phyloP scores from a whole-genome alignment of 352 stramenopile genomes.

The Globisporangium cederbergense region DNA sequence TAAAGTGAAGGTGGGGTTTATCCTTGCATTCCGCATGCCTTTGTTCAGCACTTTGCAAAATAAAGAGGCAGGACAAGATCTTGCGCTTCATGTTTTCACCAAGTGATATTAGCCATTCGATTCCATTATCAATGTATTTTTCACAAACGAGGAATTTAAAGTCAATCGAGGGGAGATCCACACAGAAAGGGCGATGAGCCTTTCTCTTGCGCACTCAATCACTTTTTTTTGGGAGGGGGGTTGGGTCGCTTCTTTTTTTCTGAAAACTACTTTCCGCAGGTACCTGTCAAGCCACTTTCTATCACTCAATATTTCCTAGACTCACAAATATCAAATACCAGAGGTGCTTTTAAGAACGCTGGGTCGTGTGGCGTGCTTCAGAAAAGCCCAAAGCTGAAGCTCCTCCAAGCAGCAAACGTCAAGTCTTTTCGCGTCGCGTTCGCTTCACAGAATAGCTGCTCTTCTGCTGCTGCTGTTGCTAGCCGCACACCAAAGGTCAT shows the following conservation, averaged over 20 bases:
- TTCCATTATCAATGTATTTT: no score
- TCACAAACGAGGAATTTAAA: background rate
- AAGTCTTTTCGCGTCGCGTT: background rate
- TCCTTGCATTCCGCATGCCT: no score
- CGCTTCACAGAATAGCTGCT: background rate
- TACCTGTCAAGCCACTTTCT: background rate
- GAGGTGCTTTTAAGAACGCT: background rate
- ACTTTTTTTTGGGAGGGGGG: background rate
- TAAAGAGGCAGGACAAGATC: no score
- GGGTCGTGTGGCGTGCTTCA: constrained; percentile 1
- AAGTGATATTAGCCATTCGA: no score
- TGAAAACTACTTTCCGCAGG: background rate
- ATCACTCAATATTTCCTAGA: background rate
- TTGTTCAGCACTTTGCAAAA: no score
- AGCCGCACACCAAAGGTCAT: no score
- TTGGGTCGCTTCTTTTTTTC: background rate
- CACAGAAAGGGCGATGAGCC: background rate
- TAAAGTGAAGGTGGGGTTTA: no score
- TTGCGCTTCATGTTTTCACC: background rate
- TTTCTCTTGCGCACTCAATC: background rate
- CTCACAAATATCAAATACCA: background rate
- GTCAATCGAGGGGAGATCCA: background rate
- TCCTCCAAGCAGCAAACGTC: background rate
- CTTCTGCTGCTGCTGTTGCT: no score
- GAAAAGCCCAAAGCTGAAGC: background rate